Evolutionary conservation across 1,139 yeast species (phyloP), one percentile per base, ranked within the genome.

Genomic region (Saccharomyces hybrid): DNA sequence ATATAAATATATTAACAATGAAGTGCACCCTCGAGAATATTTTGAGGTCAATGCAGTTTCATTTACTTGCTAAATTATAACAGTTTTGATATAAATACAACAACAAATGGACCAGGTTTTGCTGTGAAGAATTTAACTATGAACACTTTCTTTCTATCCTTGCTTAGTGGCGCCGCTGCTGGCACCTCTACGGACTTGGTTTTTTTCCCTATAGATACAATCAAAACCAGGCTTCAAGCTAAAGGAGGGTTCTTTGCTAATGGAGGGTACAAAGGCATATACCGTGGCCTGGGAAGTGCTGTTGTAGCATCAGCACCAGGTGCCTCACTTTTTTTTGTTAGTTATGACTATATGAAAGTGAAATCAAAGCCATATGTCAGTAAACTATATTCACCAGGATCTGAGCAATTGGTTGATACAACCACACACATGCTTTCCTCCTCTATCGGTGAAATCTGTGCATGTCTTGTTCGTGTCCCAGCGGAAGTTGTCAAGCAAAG

Each of bases 401-500:
- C 69, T 19, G 70, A 67, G n/a, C 71, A 69, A 38, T 49, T 71
- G 3, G 73, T 77, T 2, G 73, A 75, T 44, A 77, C 79, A 0
- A 41, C 75, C 0, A 75, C 79, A 0, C 98, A 93, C 67, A 91
- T 93, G 98, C 60, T 81, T 3, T 78, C 95, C 12, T 97, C 98
- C 0, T 85, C 96, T 1, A 68, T 83, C 31, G 99, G 99, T 51
- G 99, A 93, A 68, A 75, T 91, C 8, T 86, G 95, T 1, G 99
- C 99, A 0, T 93, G 99, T 67, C 72, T 86, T 55, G 95, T 93
- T 1, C 77, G 99, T 56, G 99, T 95, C 0, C 99, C 99, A 0
- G 96, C 96, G 0, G 99, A 93, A 67, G 96, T 93, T 38, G 83
- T 93, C 65, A 93, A 95, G 70, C 99, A 93, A 71, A 77, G 98